Percentiles rank a stretch among this genome's conserved stretches.
phyloP scores from a whole-genome alignment of 306 rosid species.

The Quercus berberidifolia region DNA sequence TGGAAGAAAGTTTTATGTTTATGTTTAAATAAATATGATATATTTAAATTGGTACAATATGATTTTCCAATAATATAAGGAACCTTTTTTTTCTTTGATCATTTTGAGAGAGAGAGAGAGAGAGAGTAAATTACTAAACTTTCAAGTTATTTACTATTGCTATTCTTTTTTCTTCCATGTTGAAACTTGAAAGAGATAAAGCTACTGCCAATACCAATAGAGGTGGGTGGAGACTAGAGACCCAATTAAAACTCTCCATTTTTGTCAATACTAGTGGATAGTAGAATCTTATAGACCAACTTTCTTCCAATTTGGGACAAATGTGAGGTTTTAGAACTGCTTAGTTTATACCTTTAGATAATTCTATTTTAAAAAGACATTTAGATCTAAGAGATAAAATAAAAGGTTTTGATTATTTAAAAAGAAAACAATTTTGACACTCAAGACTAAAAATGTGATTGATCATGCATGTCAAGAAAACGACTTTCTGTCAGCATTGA shows the following conservation, averaged over 20 bases:
- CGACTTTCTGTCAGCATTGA: constrained; percentile 1
- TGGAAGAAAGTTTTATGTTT: too few relatives aligned
- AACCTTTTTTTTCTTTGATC: too few relatives aligned
- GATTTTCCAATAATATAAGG: too few relatives aligned
- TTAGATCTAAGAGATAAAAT: not conserved
- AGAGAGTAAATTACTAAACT: too few relatives aligned
- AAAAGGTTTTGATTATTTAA: not conserved
- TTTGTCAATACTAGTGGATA: not conserved
- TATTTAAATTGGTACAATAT: too few relatives aligned
- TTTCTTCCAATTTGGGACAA: not conserved
- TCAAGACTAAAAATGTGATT: not conserved
- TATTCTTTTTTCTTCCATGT: not conserved
- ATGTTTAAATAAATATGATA: too few relatives aligned
- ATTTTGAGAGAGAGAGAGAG: too few relatives aligned
- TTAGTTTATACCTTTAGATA: not conserved
- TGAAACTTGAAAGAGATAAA: not conserved
- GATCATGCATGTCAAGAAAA: not conserved
- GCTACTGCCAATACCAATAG: not conserved
- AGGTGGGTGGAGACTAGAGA: not conserved
- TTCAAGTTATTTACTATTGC: not conserved
- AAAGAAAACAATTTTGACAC: not conserved
- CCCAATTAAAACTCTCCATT: not conserved
- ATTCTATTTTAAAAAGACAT: too few relatives aligned
- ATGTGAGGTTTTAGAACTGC: not conserved
- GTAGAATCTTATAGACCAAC: not conserved